Conservation (phyloP, 2,329 filamentous ascomycete species). For the Clonostachys rosea region DNA sequence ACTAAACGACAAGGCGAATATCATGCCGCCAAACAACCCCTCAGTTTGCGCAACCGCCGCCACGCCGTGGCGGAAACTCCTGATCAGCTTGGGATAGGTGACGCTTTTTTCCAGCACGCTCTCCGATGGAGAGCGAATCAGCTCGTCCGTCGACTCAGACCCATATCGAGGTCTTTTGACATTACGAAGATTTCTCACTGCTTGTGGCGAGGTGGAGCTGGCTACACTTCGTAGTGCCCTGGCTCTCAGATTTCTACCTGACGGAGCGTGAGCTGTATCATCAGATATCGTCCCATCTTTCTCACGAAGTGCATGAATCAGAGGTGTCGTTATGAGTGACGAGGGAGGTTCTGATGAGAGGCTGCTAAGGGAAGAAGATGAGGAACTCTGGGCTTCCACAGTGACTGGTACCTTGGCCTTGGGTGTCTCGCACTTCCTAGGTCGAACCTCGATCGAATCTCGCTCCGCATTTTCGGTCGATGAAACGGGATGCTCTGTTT, state of each 20-base stretch:
- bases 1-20: constrained; percentile 75
- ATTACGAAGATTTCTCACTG: background rate
- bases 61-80: constrained; percentile 16
- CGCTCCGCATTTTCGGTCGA: too few species aligned
- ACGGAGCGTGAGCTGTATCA: too few species aligned
- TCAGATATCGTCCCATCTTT: background rate
- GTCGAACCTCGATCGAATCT: background rate
- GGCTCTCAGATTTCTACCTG: background rate
- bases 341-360: background rate
- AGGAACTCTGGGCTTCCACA: background rate
- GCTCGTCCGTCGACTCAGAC: constrained; percentile 43
- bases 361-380: background rate
- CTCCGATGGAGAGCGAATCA: constrained; percentile 31
- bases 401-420: background rate
- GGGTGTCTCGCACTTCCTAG: background rate
- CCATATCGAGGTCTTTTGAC: constrained; percentile 16
- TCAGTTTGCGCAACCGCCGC: constrained; percentile 16
- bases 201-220: constrained; percentile 19
- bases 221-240: constrained; percentile 6
- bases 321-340: background rate
- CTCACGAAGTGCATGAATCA: background rate
- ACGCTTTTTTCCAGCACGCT: constrained; percentile 30
- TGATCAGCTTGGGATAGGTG: constrained; percentile 16
- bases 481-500: too few species aligned
- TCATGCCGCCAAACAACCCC: constrained; percentile 71